These are phyloP conservation scores for Dendrobium catenatum DNA, from an alignment of 106 monocot species.

Conservation along the genomic window DNA sequence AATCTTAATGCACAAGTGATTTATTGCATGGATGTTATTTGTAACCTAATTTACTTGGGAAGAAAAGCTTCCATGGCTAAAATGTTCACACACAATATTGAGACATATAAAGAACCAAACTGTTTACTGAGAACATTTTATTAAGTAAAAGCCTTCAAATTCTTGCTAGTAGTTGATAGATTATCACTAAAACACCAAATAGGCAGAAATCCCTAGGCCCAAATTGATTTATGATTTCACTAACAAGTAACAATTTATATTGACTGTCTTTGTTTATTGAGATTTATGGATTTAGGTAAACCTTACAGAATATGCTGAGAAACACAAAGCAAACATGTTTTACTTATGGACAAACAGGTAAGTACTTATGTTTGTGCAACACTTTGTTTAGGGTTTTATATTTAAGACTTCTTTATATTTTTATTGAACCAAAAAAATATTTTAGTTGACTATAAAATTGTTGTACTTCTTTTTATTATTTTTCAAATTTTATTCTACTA, in stretches of 20 bases:
- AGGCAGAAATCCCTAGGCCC: not conserved
- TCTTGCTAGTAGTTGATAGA: not conserved
- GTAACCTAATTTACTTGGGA: not conserved
- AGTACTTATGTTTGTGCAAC: not conserved
- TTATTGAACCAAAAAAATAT: no score
- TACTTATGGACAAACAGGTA: constrained; percentile 98
- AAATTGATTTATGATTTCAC: not conserved
- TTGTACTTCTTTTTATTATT: no score
- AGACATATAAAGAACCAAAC: not conserved
- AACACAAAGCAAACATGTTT: constrained; percentile 92
- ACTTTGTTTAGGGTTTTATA: no score
- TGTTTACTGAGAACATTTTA: not conserved
- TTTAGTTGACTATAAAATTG: no score
- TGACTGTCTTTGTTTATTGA: not conserved
- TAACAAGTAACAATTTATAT: not conserved
- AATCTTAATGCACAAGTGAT: not conserved
- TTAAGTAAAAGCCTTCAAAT: not conserved
- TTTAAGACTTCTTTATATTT: no score
- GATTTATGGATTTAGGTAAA: constrained; percentile 49
- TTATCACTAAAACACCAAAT: not conserved
- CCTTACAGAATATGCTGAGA: constrained; percentile 93
- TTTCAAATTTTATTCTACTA: no score
- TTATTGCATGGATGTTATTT: not conserved
- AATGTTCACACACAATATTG: not conserved
- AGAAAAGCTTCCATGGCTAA: not conserved